Evolutionary conservation across 352 stramenopile species (phyloP).

Genomic region (Globisporangium takayamanum): DNA sequence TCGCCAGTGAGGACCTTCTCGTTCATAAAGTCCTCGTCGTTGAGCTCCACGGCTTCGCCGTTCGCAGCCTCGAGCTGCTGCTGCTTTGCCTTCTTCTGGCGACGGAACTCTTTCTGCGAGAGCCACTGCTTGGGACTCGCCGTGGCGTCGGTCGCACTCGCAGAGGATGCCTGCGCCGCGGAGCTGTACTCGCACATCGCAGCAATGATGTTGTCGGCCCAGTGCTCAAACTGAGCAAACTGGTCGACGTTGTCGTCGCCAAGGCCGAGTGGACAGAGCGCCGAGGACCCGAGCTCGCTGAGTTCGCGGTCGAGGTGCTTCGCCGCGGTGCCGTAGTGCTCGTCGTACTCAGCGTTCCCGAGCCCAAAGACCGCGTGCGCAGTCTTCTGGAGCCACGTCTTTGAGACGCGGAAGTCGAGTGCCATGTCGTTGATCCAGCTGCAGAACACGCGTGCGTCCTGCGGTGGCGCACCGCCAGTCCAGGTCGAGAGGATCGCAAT

Average conservation of each 20-base stretch:
- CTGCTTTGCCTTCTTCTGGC: slow-evolving; percentile 78
- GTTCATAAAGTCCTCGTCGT: slow-evolving; percentile 85
- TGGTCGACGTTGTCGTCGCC: slow-evolving; percentile 85
- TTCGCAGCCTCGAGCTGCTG: slow-evolving; percentile 38
- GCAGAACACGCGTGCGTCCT: slow-evolving; percentile 76
- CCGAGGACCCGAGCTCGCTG: slow-evolving; percentile 48
- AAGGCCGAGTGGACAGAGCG: slow-evolving; percentile 52
- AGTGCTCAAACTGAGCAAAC: slow-evolving; percentile 72
- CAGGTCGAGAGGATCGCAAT: slow-evolving; percentile 85
- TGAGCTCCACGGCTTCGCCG: slow-evolving; percentile 53
- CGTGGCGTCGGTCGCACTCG: not conserved
- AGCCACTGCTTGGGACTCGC: slow-evolving; percentile 37
- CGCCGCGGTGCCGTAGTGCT: slow-evolving; percentile 77
- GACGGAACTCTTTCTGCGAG: slow-evolving; percentile 79
- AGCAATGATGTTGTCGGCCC: slow-evolving; percentile 73
- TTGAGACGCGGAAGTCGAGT: slow-evolving; percentile 86
- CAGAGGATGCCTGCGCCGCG: slow-evolving; percentile 22
- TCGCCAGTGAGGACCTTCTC: slow-evolving; percentile 69
- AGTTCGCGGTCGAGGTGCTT: slow-evolving; percentile 67
- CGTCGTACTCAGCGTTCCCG: slow-evolving; percentile 86
- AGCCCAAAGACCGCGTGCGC: slow-evolving; percentile 81
- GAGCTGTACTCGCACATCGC: slow-evolving; percentile 74
- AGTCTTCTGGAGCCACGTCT: slow-evolving; percentile 64
- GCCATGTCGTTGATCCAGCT: slow-evolving; percentile 86
- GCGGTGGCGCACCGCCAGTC: slow-evolving; percentile 67